Evolutionary conservation across 176 grass and related monocot species (phyloP).

Genomic region (Oryza nivara): DNA sequence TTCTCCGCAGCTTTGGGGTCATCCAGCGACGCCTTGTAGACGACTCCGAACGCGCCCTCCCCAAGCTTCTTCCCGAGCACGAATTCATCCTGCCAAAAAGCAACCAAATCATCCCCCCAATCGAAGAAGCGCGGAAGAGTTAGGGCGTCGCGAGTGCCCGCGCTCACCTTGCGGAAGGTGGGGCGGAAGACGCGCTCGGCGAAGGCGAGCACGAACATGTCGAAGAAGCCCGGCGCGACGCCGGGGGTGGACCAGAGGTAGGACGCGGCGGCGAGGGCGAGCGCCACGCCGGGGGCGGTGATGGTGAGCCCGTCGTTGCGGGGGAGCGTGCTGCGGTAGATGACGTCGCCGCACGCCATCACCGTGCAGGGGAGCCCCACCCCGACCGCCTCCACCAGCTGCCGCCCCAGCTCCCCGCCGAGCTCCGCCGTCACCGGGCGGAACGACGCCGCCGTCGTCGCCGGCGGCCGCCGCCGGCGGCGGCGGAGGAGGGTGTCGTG

Average conservation of each 20-base stretch:
- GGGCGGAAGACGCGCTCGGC: slow-evolving; percentile 78
- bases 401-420: slow-evolving; percentile 51
- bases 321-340: slow-evolving; percentile 97
- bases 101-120: slow-evolving; percentile 26
- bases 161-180: slow-evolving; percentile 75
- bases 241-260: slow-evolving; percentile 98
- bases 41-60: slow-evolving; percentile 90
- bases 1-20: slow-evolving; percentile 67
- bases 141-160: not conserved
- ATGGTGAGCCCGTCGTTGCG: slow-evolving; percentile 74
- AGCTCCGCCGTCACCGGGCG: slow-evolving; percentile 47
- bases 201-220: slow-evolving; percentile 95
- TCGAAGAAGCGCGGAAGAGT: not conserved
- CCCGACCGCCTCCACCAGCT: slow-evolving; percentile 86
- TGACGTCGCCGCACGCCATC: slow-evolving; percentile 95
- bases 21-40: slow-evolving; percentile 80
- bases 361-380: slow-evolving; percentile 98
- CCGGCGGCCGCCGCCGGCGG: not conserved
- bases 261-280: slow-evolving; percentile 59
- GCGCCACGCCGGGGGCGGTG: slow-evolving; percentile 66
- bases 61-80: slow-evolving; percentile 91
- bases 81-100: slow-evolving; percentile 66
- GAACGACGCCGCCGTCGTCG: slow-evolving; percentile 29
- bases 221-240: slow-evolving; percentile 94
- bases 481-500: slow-evolving; percentile 46